A percentile compares a stretch with the other conserved stretches of the same genome.
Conservation (phyloP, 2,329 filamentous ascomycete species). For the Esteya vermicola region DNA sequence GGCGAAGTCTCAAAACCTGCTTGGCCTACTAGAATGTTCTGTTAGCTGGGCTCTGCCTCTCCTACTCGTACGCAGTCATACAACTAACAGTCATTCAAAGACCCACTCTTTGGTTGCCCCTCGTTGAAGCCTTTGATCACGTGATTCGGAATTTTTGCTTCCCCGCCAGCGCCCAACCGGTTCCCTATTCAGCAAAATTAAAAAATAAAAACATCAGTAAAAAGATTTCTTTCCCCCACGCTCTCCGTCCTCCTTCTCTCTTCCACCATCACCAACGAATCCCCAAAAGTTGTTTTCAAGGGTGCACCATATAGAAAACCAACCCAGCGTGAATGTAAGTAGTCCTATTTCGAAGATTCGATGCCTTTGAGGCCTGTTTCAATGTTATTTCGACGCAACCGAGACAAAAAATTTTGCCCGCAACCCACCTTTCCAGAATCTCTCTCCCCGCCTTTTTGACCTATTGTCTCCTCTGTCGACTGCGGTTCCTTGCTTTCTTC, state of each 20-base stretch:
- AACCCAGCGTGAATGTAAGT: conserved; percentile 8
- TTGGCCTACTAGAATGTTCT: background rate
- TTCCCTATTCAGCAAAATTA: conserved; percentile 6
- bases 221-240: conserved; percentile 9
- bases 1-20: too few relatives aligned
- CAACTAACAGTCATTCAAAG: too few relatives aligned
- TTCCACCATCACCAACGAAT: conserved; percentile 5
- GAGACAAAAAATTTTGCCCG: too few relatives aligned
- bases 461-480: background rate
- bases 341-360: too few relatives aligned
- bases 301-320: background rate
- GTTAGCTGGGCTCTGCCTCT: too few relatives aligned
- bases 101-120: conserved; percentile 1
- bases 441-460: background rate
- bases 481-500: background rate
- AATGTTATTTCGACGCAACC: too few relatives aligned
- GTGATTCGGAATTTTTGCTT: conserved; percentile 2
- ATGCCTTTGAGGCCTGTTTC: too few relatives aligned
- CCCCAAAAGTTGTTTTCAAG: background rate
- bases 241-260: conserved; percentile 1
- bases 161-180: conserved; percentile 9
- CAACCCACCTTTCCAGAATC: too few relatives aligned
- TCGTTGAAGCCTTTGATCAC: conserved; percentile 4
- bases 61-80: too few relatives aligned
- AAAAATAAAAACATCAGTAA: conserved; percentile 11